These are phyloP conservation scores for Debaryomyces psychrophilus DNA, from an alignment of 1,139 yeast species.

Conservation along the genomic window DNA sequence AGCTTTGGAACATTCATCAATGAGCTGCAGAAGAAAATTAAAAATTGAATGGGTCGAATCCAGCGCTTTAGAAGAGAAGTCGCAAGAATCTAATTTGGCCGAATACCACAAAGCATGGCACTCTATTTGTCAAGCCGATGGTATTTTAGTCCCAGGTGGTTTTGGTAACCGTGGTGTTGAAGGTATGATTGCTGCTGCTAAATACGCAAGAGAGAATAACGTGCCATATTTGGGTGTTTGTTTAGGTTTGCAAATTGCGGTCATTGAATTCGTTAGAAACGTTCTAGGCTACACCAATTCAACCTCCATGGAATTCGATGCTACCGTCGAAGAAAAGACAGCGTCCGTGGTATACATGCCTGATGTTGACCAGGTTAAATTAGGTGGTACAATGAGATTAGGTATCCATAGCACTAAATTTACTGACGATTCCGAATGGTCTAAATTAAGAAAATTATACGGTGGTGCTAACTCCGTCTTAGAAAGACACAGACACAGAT, in stretches of 20 bases:
- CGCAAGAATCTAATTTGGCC: slow-evolving; percentile 64
- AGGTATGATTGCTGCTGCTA: slow-evolving; percentile 97
- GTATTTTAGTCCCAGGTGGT: slow-evolving; percentile 98
- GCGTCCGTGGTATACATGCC: slow-evolving; percentile 97
- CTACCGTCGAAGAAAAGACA: slow-evolving; percentile 58
- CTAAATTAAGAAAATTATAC: slow-evolving; percentile 77
- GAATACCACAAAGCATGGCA: slow-evolving; percentile 97
- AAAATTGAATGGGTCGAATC: slow-evolving; percentile 97
- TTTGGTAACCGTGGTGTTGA: slow-evolving; percentile 97
- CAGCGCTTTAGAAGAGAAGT: slow-evolving; percentile 78
- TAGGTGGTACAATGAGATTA: slow-evolving; percentile 99
- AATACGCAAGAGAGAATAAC: slow-evolving; percentile 94
- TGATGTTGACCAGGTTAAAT: slow-evolving; percentile 90
- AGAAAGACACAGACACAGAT: slow-evolving; percentile 99
- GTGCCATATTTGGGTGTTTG: slow-evolving; percentile 97
- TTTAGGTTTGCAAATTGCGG: slow-evolving; percentile 96
- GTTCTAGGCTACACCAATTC: slow-evolving; percentile 71
- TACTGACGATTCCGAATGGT: slow-evolving; percentile 67
- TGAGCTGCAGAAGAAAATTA: slow-evolving; percentile 83
- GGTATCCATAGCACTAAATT: slow-evolving; percentile 91
- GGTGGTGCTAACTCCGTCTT: slow-evolving; percentile 69
- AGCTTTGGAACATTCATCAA: slow-evolving; percentile 91
- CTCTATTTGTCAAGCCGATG: slow-evolving; percentile 89
- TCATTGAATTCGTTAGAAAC: slow-evolving; percentile 87
- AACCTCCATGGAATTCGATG: slow-evolving; percentile 84